Evolutionary conservation across 495 filamentous ascomycete genomes (phyloP), one percentile per base, ranked within the genome.

Genomic region (Pyronema omphalodes): DNA sequence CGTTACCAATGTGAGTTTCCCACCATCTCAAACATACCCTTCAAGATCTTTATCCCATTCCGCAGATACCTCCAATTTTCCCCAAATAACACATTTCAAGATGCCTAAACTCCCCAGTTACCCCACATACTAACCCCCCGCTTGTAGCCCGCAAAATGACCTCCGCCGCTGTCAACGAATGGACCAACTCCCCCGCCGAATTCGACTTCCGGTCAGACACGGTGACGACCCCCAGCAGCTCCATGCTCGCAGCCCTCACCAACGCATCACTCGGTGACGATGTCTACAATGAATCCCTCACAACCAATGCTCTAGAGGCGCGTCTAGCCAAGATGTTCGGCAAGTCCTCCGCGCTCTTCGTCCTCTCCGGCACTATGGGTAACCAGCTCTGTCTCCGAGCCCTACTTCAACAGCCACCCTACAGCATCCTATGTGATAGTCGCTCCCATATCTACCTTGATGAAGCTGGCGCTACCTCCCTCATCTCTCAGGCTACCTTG

Each of bases 361-460:
- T 94, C 18, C 71, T 91, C 47, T 88, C 82, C 0, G 89, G 89
- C 3, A 94, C 89, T 14, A 93, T 94, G 86, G 89, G 82, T 36
- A 91, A 91, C 68, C 83, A 88, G 58, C 68, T 91, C 53, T 77
- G 75, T 11, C 60, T 91, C 14, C 76, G 83, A 6, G 69, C 81
- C 0, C 73, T 83, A 53, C 73, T 91, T 29, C 72, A 67, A 0
- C 80, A 80, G 51, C 83, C 84, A 3, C 84, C 84, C 0, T 76
- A 88, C 65, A 73, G 75, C 9, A 73, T 91, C 3, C 68, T 91
- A 23, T 78, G 76, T 55, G 83, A 88, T 60, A 66, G 73, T 54
- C 72, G 81, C 7, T 71, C 74, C 0, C 84, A 88, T 61, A 76
- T 88, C 39, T 69, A 81, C 34, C 67, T 74, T 40, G 78, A 80